Evolutionary conservation across 441 rosid genomes (phyloP), one percentile per base, ranked within the genome.

Genomic region (Breynia disticha): DNA sequence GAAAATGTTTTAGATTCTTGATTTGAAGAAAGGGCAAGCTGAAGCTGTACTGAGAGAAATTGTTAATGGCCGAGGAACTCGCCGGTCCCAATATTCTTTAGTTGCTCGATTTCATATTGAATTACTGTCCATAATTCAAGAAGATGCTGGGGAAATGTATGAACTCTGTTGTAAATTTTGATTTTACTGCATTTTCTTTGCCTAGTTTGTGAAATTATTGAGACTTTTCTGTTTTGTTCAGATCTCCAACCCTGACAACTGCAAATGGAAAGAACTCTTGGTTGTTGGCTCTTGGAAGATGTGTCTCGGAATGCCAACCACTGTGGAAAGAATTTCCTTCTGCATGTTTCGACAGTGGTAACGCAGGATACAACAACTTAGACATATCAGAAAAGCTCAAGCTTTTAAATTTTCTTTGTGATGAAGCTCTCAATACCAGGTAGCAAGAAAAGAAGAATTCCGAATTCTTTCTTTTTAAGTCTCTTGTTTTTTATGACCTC

Each of bases 381-480:
- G 74, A 71, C 57, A 54, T 68, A 56, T 67, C 65, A 7, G 50
- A 67, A 59, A 90, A 82, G 80, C 85, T 87, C 52, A 76, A 71
- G 64, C 81, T 90, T 56, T 67, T 90, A 57, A 84, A 78, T 65
- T 77, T 84, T 73, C 75, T 90, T 18, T 87, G 88, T 56, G 91
- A 87, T 71, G 97, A 87, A 70, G 77, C 77, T 44, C 86, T 88
- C 51, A 69, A 75, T 72, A 82, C 86, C 0, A 52, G 19, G 94
- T 91, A 84, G 95, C 70, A 64, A 63, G 37, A 53, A 48, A 21
- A 39, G 46, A 13, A 22, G 47, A 44, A 46, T 45, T 16, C 16
- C 24, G 22, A 52, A 20, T 15, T 54, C 14, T 57, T 41, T n/a
- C 37, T 9, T 15, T 19, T 52, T 49, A 20, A 9, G 55, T 18